Evolutionary conservation across 179 eudicot species (phyloP), one percentile per base, ranked within the genome.

Genomic region (Heliamphora pulchella): DNA sequence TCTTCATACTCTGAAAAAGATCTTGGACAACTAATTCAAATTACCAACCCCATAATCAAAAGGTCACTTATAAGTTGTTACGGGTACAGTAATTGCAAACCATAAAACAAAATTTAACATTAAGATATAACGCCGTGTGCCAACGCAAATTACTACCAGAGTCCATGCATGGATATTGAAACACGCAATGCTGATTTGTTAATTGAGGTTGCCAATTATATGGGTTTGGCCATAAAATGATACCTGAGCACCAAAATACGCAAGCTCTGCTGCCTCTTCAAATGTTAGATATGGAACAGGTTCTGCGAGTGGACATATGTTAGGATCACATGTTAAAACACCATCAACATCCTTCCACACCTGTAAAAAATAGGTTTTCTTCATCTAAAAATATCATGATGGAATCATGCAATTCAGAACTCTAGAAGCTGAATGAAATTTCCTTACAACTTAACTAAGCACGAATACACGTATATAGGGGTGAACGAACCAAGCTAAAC

Each of bases 271-370:
- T 17, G 93, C 93, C 81, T 90, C 93, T 41, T 90, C 93, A 76
- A 89, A 90, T 65, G 93, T 90, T 71, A 90, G 82, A 85, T 61
- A 84, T 58, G 93, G 90, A 74, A 90, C 93, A 51, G 93, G 89
- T 71, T 82, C 84, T 63, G 93, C 93, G 31, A n/a, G 70, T 75
- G 86, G 73, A 84, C 84, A 78, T 73, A 90, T 89, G 66, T 90
- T 89, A 78, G 93, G 93, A 78, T 90, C 93, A 81, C 93, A 89
- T 7, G 93, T 87, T 83, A 90, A 84, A 81, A 90, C 93, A 66
- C 93, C 93, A 81, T 90, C 93, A 54, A 90, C 93, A 78, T 89
- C 93, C 85, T 90, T 90, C 93, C 93, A 90, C 58, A 90, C 93
- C 93, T 90, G 84, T n/a, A 44, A 54, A 22, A 78, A 78, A 48